Conservation (phyloP, 495 filamentous ascomycete species). For the Hyaloscypha finlandica region DNA sequence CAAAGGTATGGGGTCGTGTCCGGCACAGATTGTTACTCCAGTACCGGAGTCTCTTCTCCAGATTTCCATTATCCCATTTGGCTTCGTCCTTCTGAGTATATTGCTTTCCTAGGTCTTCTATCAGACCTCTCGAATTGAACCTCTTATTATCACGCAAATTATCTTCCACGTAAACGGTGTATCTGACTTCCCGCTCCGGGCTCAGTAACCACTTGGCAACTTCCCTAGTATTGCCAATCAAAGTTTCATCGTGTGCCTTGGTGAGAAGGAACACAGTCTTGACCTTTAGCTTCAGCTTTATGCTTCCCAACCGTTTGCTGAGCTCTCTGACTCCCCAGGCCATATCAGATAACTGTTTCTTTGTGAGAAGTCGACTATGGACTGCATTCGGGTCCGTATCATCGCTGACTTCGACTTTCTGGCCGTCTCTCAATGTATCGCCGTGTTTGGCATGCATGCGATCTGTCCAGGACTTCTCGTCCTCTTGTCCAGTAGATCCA, state of each 20-base stretch:
- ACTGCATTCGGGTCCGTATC: slow-evolving; percentile 32
- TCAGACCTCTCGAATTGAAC: slow-evolving; percentile 59
- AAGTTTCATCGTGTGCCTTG: slow-evolving; percentile 79
- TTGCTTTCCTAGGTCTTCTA: slow-evolving; percentile 28
- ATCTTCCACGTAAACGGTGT: slow-evolving; percentile 80
- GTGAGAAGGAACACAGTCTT: slow-evolving; percentile 85
- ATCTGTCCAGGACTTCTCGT: slow-evolving; percentile 47
- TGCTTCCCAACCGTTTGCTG: slow-evolving; percentile 77
- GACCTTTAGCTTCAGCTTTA: slow-evolving; percentile 77
- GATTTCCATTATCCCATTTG: slow-evolving; percentile 2
- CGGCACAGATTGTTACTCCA: slow-evolving; percentile 82
- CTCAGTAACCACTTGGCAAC: slow-evolving; percentile 85
- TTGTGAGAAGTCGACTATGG: slow-evolving; percentile 71
- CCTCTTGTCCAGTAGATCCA: slow-evolving; percentile 35
- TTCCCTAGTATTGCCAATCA: slow-evolving; percentile 79
- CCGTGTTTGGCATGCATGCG: slow-evolving; percentile 35
- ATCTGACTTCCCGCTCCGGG: slow-evolving; percentile 64
- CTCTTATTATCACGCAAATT: slow-evolving; percentile 65
- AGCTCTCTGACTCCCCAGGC: slow-evolving; percentile 91
- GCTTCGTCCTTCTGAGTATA: slow-evolving; percentile 13
- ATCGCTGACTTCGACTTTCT: slow-evolving; percentile 19
- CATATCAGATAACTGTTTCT: slow-evolving; percentile 93
- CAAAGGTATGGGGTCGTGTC: slow-evolving; percentile 80
- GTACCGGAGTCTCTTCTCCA: slow-evolving; percentile 63
- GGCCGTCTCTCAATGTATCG: slow-evolving; percentile 25